Evolutionary conservation across 169 alveolate genomes (phyloP), one percentile per base, ranked within the genome.

Genomic region (Pseudocohnilembus persalinus): DNA sequence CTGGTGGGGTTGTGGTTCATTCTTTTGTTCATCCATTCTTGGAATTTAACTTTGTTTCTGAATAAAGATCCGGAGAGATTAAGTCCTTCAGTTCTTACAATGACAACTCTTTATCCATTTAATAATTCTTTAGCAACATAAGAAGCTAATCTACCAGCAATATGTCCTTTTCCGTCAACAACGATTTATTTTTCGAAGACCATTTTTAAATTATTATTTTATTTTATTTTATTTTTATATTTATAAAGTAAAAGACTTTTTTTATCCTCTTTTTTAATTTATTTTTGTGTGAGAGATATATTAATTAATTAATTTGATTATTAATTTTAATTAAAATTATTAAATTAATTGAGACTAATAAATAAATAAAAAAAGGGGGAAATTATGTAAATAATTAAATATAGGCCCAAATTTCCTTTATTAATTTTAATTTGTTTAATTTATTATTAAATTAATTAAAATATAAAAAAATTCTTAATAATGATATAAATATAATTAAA

Each of bases 111-210:
- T 97, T 98, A 99, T 29, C 99, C 99, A 80, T 95, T 96, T 85
- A 98, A 95, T 73, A 99, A 95, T 92, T 98, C 99, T 96, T 99
- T 99, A 33, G 99, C 99, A 33, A 99, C 97, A 64, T 96, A 93
- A 73, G 99, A 98, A 29, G 99, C 99, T 86, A 99, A 94, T 89
- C 99, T 98, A 76, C 99, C 99, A 88, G 98, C 86, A 83, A 99
- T 91, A 93, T 99, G 99, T 84, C 99, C 99, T 89, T 98, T 97
- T 92, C 99, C 98, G 92, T 99, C 99, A 81, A 99, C 96, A 73
- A 99, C 99, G 74, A 98, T 91, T 83, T 92, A 97, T 95, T 95
- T 92, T 81, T 94, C 93, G 89, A 92, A 89, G 96, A 95, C 68
- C 68, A 49, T 49, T 11, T 49, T 49, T 49, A 11, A 11, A 11